phyloP scores from a whole-genome alignment of 495 filamentous ascomycete species.

The Penicillium bialowiezense region DNA sequence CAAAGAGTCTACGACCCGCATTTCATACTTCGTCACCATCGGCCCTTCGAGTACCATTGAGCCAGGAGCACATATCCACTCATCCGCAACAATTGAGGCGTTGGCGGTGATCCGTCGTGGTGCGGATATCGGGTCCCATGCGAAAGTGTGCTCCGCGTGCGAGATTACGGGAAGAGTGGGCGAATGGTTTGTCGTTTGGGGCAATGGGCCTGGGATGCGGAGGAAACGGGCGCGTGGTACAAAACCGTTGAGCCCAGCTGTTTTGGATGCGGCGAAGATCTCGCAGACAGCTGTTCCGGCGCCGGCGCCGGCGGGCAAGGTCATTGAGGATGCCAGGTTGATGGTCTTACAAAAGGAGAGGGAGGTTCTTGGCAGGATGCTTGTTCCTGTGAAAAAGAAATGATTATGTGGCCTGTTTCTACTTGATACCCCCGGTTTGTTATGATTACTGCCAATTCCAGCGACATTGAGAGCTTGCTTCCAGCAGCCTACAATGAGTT shows the following conservation, averaged over 20 bases:
- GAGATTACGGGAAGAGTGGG: conserved; percentile 28
- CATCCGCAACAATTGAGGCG: conserved; percentile 33
- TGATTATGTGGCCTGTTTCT: conserved; percentile 8
- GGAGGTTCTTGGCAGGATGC: conserved; percentile 38
- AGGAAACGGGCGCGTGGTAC: conserved; percentile 26
- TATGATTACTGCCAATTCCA: background rate
- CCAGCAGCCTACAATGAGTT: no score
- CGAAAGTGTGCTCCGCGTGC: conserved; percentile 40
- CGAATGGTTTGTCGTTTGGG: conserved; percentile 47
- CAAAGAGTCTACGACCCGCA: conserved; percentile 22
- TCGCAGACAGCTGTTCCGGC: conserved; percentile 18
- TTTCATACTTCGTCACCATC: conserved; percentile 37
- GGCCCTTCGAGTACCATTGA: conserved; percentile 30
- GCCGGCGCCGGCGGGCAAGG: conserved; percentile 29
- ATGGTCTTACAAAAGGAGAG: conserved; percentile 45
- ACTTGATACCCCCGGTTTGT: background rate
- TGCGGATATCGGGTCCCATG: conserved; percentile 37
- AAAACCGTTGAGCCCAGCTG: conserved; percentile 21
- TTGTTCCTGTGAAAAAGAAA: conserved; percentile 34
- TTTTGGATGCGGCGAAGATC: conserved; percentile 19
- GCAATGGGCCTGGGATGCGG: conserved; percentile 35
- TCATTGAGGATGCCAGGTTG: conserved; percentile 47
- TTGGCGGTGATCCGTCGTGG: conserved; percentile 27
- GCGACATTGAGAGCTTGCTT: no score
- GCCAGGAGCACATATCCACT: conserved; percentile 37